Evolutionary conservation across 495 filamentous ascomycete genomes (phyloP).

Genomic region (Geoglossum glabrum): DNA sequence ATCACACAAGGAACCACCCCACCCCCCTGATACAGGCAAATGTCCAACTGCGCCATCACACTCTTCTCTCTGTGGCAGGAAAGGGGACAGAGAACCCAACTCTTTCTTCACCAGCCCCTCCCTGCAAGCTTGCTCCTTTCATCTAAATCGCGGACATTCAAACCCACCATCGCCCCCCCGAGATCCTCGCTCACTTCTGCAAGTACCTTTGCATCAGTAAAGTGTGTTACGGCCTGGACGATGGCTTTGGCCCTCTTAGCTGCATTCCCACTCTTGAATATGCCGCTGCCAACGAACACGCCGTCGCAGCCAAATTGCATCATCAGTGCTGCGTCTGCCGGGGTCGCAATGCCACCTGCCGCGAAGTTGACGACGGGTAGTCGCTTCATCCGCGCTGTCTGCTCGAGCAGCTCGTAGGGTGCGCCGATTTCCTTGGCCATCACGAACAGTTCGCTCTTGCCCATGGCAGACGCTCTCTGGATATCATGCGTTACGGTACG

Average conservation of each 20-base stretch:
- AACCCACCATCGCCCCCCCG: constrained; percentile 90
- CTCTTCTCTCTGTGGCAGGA: too few species aligned
- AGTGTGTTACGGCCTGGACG: constrained; percentile 84
- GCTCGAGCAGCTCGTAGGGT: constrained; percentile 56
- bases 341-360: constrained; percentile 89
- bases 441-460: constrained; percentile 46
- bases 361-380: constrained; percentile 97
- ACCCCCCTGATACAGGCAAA: too few species aligned
- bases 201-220: constrained; percentile 63
- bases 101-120: constrained; percentile 53
- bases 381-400: constrained; percentile 69
- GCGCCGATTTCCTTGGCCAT: constrained; percentile 65
- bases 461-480: constrained; percentile 42
- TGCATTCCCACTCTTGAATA: constrained; percentile 91
- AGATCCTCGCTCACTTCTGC: constrained; percentile 73
- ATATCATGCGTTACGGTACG: constrained; percentile 77
- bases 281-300: constrained; percentile 89
- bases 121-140: constrained; percentile 65
- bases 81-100: not conserved
- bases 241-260: constrained; percentile 77
- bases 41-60: too few species aligned
- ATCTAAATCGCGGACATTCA: constrained; percentile 56
- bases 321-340: constrained; percentile 94
- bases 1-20: too few species aligned
- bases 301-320: constrained; percentile 98